These are phyloP conservation scores for Rhizopus microsporus DNA, from an alignment of 371 early-diverging fungal species.

Conservation along the genomic window DNA sequence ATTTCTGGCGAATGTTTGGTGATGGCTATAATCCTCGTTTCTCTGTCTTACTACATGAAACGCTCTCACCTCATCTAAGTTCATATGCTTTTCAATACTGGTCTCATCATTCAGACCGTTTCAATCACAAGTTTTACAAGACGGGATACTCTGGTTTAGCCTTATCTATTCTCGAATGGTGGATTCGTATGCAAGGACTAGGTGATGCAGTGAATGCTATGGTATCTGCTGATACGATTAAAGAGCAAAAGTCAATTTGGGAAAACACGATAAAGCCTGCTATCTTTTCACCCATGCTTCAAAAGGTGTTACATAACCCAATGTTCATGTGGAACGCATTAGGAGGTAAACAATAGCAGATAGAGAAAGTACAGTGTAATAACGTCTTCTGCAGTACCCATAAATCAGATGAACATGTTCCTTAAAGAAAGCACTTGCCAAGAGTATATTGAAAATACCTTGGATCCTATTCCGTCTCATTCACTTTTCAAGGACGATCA, in stretches of 20 bases:
- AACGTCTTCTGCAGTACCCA: constrained; percentile 59
- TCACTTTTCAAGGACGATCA: constrained; percentile 70
- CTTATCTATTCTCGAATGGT: constrained; percentile 67
- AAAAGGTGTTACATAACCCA: constrained; percentile 71
- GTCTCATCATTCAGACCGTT: constrained; percentile 62
- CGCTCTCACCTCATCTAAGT: constrained; percentile 73
- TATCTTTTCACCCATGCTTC: constrained; percentile 66
- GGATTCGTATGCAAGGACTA: constrained; percentile 63
- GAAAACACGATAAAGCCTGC: constrained; percentile 61
- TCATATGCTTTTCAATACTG: constrained; percentile 81
- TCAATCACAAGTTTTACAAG: constrained; percentile 73
- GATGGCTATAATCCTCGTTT: constrained; percentile 71
- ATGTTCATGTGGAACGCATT: constrained; percentile 87
- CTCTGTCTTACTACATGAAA: constrained; percentile 60
- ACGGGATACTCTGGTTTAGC: constrained; percentile 87
- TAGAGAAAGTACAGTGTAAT: neutral
- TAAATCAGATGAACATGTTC: constrained; percentile 88
- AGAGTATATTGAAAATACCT: constrained; percentile 79
- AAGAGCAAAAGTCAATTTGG: constrained; percentile 71
- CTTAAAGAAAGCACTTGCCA: constrained; percentile 76
- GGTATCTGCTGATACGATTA: constrained; percentile 56
- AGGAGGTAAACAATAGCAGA: constrained; percentile 49
- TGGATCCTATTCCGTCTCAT: constrained; percentile 73
- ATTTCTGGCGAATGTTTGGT: constrained; percentile 86
- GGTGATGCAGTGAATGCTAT: constrained; percentile 58